These are phyloP conservation scores for Leishmania lainsoni DNA, from an alignment of 208 protist genomes.

Conservation along the genomic window DNA sequence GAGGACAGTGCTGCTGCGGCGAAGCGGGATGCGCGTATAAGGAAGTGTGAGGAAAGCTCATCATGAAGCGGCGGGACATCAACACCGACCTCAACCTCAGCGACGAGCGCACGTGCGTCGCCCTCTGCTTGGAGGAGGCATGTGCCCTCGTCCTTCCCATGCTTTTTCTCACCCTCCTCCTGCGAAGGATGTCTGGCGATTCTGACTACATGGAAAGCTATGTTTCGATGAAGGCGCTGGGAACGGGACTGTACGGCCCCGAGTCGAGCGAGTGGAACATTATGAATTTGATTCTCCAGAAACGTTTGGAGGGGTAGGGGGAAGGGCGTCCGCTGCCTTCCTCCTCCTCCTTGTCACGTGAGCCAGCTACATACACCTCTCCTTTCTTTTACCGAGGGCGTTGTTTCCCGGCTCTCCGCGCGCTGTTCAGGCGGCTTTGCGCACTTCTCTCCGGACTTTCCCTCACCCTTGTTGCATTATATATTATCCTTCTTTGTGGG, in stretches of 20 bases:
- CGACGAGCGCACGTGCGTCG: conserved; percentile 14
- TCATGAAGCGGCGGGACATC: neutral
- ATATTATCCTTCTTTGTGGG: too few species aligned
- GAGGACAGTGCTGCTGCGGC: neutral
- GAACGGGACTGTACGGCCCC: neutral
- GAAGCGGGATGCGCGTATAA: neutral
- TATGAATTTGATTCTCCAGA: neutral
- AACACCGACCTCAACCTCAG: conserved; percentile 8
- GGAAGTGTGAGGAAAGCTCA: conserved; percentile 1
- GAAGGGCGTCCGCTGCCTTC: neutral
- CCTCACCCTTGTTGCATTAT: too few species aligned
- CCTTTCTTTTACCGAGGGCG: neutral
- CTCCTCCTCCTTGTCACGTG: neutral
- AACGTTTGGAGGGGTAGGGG: neutral
- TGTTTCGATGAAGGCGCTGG: neutral
- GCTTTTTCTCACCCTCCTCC: neutral
- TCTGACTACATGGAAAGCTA: neutral
- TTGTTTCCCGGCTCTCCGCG: neutral
- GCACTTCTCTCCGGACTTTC: neutral
- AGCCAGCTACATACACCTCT: too few species aligned
- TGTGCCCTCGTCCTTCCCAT: neutral
- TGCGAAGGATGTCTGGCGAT: neutral
- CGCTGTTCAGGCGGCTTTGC: neutral
- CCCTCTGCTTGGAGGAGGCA: conserved; percentile 1
- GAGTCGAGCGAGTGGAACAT: neutral